phyloP scores from a whole-genome alignment of 2,329 filamentous ascomycete species.

The Immersiporthe knoxdaviesiana region DNA sequence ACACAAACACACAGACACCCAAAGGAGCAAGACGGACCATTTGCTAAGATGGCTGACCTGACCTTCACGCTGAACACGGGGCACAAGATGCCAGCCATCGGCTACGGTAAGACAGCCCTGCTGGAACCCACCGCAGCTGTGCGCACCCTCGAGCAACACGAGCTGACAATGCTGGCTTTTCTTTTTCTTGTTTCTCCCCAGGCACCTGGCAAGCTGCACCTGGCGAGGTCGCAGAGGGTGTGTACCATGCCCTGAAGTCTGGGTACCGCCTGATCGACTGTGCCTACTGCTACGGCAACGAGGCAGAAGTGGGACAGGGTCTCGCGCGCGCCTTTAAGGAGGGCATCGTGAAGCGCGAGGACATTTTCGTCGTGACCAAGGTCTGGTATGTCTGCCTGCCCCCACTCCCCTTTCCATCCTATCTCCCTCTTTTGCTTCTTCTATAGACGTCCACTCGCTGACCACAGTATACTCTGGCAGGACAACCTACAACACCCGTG shows the following conservation, averaged over 20 bases:
- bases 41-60: conserved; percentile 52
- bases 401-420: no score
- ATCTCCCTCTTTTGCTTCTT: no score
- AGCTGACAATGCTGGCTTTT: conserved; percentile 14
- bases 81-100: conserved; percentile 64
- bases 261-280: conserved; percentile 69
- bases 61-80: conserved; percentile 69
- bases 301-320: conserved; percentile 79
- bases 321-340: conserved; percentile 72
- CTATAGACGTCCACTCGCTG: neutral
- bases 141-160: neutral
- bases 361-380: conserved; percentile 85
- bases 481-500: conserved; percentile 73
- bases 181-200: conserved; percentile 34
- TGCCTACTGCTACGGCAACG: conserved; percentile 79
- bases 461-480: neutral
- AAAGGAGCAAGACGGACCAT: conserved; percentile 8
- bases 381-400: conserved; percentile 57
- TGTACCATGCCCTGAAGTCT: conserved; percentile 59
- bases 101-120: conserved; percentile 54
- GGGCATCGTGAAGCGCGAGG: conserved; percentile 72
- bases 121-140: neutral
- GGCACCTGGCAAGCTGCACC: conserved; percentile 68
- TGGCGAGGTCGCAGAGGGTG: conserved; percentile 61
- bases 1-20: neutral